A percentile compares a stretch with the other conserved stretches of the same genome.
Evolutionary conservation across 2,329 filamentous ascomycete species (phyloP).

Genomic region (Stenocarpella maydis): DNA sequence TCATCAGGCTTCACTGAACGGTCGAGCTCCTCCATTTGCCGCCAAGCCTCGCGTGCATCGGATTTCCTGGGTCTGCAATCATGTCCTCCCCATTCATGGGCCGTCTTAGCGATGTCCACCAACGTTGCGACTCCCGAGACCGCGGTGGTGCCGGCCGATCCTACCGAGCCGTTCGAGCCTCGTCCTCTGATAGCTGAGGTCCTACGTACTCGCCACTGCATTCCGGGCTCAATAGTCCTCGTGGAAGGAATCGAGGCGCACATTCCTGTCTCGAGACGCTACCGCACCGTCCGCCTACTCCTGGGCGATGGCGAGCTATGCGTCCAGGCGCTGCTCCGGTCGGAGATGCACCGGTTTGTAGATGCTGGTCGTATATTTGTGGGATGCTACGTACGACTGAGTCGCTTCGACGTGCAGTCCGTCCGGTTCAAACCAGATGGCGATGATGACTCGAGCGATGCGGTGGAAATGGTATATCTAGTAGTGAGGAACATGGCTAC

Average conservation of each 20-base stretch:
- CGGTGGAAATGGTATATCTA: conserved; percentile 52
- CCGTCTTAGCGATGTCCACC: conserved; percentile 20
- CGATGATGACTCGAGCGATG: conserved; percentile 2
- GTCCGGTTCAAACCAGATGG: conserved; percentile 34
- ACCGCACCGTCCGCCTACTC: conserved; percentile 56
- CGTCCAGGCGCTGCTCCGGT: conserved; percentile 59
- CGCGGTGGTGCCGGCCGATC: conserved; percentile 40
- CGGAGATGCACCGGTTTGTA: conserved; percentile 57
- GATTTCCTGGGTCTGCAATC: neutral
- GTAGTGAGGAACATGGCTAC: conserved; percentile 54
- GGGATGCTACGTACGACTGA: conserved; percentile 59
- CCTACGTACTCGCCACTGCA: conserved; percentile 56
- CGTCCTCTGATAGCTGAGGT: conserved; percentile 57
- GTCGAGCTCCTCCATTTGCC: neutral
- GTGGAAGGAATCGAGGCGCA: conserved; percentile 45
- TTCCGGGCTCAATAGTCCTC: conserved; percentile 58
- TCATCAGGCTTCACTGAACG: neutral
- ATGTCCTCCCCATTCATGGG: conserved; percentile 14
- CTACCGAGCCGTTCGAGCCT: conserved; percentile 40
- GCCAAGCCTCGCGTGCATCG: neutral
- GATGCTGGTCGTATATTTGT: conserved; percentile 53
- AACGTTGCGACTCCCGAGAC: conserved; percentile 9
- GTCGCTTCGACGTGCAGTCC: conserved; percentile 49
- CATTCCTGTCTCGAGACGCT: conserved; percentile 40
- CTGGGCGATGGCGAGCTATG: conserved; percentile 63